Percentiles rank a stretch among this genome's conserved stretches.
Conservation (phyloP, 2,329 filamentous ascomycete species). For the Trichophyton verrucosum region DNA sequence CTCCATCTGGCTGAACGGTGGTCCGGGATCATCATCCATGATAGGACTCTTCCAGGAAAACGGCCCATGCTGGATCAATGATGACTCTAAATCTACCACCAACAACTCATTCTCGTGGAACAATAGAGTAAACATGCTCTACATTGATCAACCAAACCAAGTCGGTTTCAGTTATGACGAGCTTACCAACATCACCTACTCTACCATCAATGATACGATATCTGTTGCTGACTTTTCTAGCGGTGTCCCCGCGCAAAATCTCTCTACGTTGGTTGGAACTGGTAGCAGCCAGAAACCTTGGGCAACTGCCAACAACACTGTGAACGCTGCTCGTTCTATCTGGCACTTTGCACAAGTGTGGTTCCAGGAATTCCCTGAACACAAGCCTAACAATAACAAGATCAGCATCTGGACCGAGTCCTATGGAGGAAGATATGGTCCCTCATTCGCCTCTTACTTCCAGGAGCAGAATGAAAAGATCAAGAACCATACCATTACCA, state of each 20-base stretch:
- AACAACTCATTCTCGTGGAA: conserved; percentile 46
- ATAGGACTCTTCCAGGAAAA: conserved; percentile 33
- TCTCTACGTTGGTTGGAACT: conserved; percentile 39
- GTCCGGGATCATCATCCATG: conserved; percentile 35
- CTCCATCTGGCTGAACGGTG: conserved; percentile 37
- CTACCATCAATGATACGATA: conserved; percentile 7
- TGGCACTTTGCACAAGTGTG: conserved; percentile 52
- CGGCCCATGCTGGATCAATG: conserved; percentile 33
- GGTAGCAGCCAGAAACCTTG: conserved; percentile 36
- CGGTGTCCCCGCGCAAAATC: conserved; percentile 36
- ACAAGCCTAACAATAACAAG: conserved; percentile 45
- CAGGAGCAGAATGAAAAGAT: conserved; percentile 34
- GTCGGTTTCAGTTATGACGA: conserved; percentile 47
- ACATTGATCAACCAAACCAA: conserved; percentile 54
- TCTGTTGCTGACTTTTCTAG: conserved; percentile 9
- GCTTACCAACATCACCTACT: conserved; percentile 28
- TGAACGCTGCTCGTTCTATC: conserved; percentile 42
- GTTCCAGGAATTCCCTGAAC: conserved; percentile 51
- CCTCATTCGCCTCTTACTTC: conserved; percentile 29
- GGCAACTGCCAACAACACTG: conserved; percentile 38
- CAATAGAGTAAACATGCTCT: conserved; percentile 50
- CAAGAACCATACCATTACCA: conserved; percentile 19
- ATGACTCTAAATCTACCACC: conserved; percentile 24
- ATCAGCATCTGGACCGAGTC: conserved; percentile 37
- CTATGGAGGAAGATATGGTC: conserved; percentile 36